These are phyloP conservation scores for Psidium friedrichsthalianum DNA, from an alignment of 345 rosid genomes.

Conservation along the genomic window DNA sequence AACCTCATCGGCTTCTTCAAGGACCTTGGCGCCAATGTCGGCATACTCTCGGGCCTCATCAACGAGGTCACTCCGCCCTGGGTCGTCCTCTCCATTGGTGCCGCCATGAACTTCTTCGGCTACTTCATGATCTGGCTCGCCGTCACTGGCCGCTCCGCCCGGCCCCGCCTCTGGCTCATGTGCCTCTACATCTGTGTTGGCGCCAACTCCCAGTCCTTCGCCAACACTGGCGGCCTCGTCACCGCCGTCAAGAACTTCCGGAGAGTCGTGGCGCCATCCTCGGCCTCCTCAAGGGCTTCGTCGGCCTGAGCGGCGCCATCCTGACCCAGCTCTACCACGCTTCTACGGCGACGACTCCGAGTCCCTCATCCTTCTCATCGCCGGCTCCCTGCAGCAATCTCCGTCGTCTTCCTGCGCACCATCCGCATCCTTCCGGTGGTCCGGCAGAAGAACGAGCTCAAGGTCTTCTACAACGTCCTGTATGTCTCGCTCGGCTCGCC, in stretches of 20 bases:
- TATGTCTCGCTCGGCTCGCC: conserved; percentile 21
- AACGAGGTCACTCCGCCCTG: conserved; percentile 26
- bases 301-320: conserved; percentile 26
- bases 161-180: conserved; percentile 21
- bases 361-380: conserved; percentile 20
- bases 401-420: conserved; percentile 19
- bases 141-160: conserved; percentile 10
- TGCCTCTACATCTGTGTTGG: conserved; percentile 24
- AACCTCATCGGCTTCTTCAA: conserved; percentile 21
- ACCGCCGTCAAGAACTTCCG: conserved; percentile 20
- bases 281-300: conserved; percentile 21
- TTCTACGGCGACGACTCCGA: conserved; percentile 22
- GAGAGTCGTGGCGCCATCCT: conserved; percentile 20
- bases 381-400: conserved; percentile 24
- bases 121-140: conserved; percentile 32
- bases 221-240: conserved; percentile 23
- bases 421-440: conserved; percentile 9
- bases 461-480: conserved; percentile 15
- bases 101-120: conserved; percentile 24
- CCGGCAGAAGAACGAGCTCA: conserved; percentile 16
- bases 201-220: conserved; percentile 18
- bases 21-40: conserved; percentile 24
- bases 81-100: conserved; percentile 21
- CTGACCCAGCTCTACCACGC: conserved; percentile 20
- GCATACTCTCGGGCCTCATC: conserved; percentile 13